These are phyloP conservation scores for Chlamydomonas applanata DNA, from an alignment of 139 green algal genomes.

Conservation along the genomic window DNA sequence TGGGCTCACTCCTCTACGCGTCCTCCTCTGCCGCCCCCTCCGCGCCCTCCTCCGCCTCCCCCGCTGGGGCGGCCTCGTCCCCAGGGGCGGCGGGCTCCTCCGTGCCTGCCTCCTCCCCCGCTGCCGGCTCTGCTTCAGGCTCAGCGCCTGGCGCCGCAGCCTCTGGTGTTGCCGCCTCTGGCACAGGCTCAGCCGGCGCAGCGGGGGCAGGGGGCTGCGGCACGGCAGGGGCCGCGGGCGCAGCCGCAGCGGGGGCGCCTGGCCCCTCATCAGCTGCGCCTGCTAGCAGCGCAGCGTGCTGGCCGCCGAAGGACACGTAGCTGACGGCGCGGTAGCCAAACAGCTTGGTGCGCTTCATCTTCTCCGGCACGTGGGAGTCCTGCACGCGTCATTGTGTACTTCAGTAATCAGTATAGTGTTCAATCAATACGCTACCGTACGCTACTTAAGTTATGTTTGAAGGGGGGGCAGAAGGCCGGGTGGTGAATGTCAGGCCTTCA, in stretches of 20 bases:
- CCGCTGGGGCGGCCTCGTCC: no score
- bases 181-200: not conserved
- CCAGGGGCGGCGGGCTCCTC: no score
- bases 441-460: no score
- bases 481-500: no score
- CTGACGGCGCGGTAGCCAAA: slow-evolving; percentile 50
- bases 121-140: no score
- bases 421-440: no score
- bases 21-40: not conserved
- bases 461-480: no score
- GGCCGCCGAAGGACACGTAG: slow-evolving; percentile 71
- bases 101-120: no score
- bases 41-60: not conserved
- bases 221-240: not conserved
- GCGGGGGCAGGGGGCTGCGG: not conserved
- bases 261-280: slow-evolving; percentile 7
- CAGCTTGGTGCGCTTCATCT: slow-evolving; percentile 48
- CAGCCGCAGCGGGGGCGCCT: not conserved
- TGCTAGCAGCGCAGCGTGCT: slow-evolving; percentile 69
- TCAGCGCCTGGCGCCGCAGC: no score
- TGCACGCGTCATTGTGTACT: not conserved
- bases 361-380: slow-evolving; percentile 58
- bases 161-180: not conserved
- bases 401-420: no score
- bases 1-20: no score